Percentiles rank a stretch among this genome's conserved stretches.
Conservation (phyloP, 2,329 filamentous ascomycete species). For the Epichloe festucae region DNA sequence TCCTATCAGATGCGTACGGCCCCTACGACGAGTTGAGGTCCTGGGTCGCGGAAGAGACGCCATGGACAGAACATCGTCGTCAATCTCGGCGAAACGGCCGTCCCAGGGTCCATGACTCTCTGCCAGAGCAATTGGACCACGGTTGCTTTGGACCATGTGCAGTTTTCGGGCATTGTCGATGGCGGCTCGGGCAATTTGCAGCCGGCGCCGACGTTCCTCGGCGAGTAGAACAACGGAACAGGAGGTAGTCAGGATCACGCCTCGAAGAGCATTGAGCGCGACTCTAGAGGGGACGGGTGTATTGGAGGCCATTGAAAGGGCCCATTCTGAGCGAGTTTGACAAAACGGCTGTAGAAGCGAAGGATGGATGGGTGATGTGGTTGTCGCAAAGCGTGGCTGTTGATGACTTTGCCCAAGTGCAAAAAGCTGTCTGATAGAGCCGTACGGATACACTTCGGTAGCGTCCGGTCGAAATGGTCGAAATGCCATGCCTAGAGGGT, state of each 20-base stretch:
- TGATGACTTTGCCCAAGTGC: neutral
- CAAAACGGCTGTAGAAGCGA: neutral
- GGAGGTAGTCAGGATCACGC: conserved; percentile 42
- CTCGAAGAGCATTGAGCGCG: conserved; percentile 41
- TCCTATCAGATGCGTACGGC: conserved; percentile 7
- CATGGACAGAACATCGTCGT: conserved; percentile 13
- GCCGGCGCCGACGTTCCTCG: conserved; percentile 43
- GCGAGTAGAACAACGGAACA: conserved; percentile 42
- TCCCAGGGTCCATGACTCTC: conserved; percentile 13
- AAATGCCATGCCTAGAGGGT: too few species aligned
- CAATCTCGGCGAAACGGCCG: conserved; percentile 9
- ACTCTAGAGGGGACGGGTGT: conserved; percentile 41
- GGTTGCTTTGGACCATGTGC: conserved; percentile 24
- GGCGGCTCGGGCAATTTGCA: conserved; percentile 35
- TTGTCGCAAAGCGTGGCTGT: neutral
- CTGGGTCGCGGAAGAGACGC: conserved; percentile 9
- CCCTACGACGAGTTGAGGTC: conserved; percentile 17
- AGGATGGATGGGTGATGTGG: neutral
- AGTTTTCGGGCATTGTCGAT: conserved; percentile 40
- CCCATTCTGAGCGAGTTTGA: conserved; percentile 11
- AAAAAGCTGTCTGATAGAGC: neutral
- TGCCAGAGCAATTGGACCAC: conserved; percentile 16
- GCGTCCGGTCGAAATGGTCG: too few species aligned
- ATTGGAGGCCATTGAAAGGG: conserved; percentile 29
- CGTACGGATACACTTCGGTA: conserved; percentile 1